Conservation (phyloP, 2,329 filamentous ascomycete species). For the Xenoacremonium recifei region DNA sequence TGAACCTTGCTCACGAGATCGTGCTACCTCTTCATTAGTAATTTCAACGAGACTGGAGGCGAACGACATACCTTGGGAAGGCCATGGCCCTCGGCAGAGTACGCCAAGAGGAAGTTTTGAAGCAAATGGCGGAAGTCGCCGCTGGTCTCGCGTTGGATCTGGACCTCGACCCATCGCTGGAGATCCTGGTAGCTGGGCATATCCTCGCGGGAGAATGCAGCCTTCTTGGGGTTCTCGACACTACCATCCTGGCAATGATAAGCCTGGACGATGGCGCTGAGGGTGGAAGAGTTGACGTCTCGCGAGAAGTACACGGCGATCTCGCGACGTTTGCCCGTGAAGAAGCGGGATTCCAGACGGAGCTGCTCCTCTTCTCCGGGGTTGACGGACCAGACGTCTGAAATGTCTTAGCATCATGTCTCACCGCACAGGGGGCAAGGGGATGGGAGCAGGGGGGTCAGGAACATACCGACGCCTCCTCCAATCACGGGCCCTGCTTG, state of each 20-base stretch:
- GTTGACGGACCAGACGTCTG: conserved; percentile 38
- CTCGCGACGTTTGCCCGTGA: conserved; percentile 34
- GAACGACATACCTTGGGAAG: conserved; percentile 38
- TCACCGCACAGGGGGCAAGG: conserved; percentile 16
- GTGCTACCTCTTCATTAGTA: conserved; percentile 31
- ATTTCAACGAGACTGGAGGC: neutral
- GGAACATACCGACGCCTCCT: conserved; percentile 36
- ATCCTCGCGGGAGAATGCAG: conserved; percentile 35
- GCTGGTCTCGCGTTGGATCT: conserved; percentile 33
- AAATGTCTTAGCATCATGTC: conserved; percentile 25
- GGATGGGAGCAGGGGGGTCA: conserved; percentile 4
- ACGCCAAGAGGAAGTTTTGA: conserved; percentile 38
- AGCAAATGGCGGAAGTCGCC: conserved; percentile 32
- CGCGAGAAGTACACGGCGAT: conserved; percentile 36
- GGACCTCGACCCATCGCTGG: conserved; percentile 36
- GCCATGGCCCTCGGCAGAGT: conserved; percentile 33
- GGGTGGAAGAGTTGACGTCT: conserved; percentile 35
- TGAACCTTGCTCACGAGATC: conserved; percentile 43
- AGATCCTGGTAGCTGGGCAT: conserved; percentile 35
- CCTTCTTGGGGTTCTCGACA: conserved; percentile 33
- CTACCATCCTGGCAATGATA: conserved; percentile 32
- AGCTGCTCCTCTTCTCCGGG: conserved; percentile 33
- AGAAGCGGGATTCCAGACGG: conserved; percentile 34
- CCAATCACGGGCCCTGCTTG: conserved; percentile 38
- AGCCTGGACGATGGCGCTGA: conserved; percentile 38